Evolutionary conservation across 345 rosid species (phyloP).

Genomic region (Dipteronia sinensis): DNA sequence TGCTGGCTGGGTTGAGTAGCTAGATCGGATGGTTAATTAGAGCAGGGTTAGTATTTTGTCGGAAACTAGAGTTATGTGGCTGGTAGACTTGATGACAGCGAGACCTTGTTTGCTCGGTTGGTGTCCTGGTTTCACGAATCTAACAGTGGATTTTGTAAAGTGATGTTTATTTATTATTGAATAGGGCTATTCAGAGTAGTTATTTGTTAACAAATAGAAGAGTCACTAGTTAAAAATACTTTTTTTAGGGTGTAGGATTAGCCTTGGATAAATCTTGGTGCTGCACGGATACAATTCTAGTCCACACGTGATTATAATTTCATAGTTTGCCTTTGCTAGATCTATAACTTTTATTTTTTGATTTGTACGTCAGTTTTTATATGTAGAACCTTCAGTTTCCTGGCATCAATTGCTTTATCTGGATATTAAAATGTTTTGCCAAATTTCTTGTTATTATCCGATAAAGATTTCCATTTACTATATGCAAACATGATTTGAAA

Average conservation of each 20-base stretch:
- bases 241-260: neutral
- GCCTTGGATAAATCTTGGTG: neutral
- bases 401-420: neutral
- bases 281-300: neutral
- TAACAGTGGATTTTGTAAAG: neutral
- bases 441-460: neutral
- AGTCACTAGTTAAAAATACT: neutral
- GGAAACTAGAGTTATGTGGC: neutral
- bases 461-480: neutral
- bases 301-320: neutral
- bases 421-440: neutral
- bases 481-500: neutral
- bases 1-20: neutral
- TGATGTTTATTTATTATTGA: neutral
- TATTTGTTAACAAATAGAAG: neutral
- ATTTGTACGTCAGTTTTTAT: neutral
- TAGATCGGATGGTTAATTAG: neutral
- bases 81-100: neutral
- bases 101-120: neutral
- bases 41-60: neutral
- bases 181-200: neutral
- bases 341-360: neutral
- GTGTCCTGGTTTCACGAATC: neutral
- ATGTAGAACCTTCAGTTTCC: neutral
- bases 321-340: neutral